A percentile compares a stretch with the other conserved stretches of the same genome.
Conservation (phyloP, 2,329 filamentous ascomycete genomes). For the Lecanosticta acicola region DNA sequence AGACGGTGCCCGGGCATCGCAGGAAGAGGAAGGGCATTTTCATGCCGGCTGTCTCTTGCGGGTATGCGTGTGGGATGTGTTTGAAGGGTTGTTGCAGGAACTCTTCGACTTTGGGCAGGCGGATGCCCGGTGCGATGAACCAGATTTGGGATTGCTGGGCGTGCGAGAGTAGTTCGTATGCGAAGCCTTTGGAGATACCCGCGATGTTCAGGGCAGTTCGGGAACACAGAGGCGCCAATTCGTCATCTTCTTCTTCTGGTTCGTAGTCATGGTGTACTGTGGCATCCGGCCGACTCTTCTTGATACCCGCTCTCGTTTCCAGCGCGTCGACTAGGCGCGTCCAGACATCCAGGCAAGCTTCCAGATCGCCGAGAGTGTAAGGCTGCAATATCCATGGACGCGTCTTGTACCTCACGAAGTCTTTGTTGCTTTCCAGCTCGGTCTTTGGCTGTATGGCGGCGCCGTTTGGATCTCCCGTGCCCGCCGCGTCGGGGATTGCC, state of each 20-base stretch:
- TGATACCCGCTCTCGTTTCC: constrained; percentile 25
- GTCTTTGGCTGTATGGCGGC: constrained; percentile 7
- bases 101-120: constrained; percentile 31
- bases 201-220: constrained; percentile 28
- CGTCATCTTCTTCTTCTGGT: constrained; percentile 18
- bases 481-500: constrained; percentile 26
- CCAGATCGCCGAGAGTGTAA: constrained; percentile 29
- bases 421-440: constrained; percentile 17
- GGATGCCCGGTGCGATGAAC: constrained; percentile 31
- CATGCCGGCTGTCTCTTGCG: constrained; percentile 29
- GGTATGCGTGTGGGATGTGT: constrained; percentile 24
- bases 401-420: constrained; percentile 20
- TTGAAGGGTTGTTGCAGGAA: constrained; percentile 33
- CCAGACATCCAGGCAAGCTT: constrained; percentile 28
- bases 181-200: constrained; percentile 28
- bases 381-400: constrained; percentile 31
- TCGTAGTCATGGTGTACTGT: constrained; percentile 5
- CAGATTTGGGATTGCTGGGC: constrained; percentile 28
- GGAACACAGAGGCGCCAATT: constrained; percentile 25
- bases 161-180: constrained; percentile 29
- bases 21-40: constrained; percentile 33
- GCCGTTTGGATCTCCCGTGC: constrained; percentile 15
- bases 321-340: constrained; percentile 26
- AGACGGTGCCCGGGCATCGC: constrained; percentile 27
- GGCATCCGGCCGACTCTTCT: constrained; percentile 2